Evolutionary conservation across 164 flowering plant species (phyloP), one percentile per base, ranked within the genome.

Genomic region (Chloranthus sessilifolius): DNA sequence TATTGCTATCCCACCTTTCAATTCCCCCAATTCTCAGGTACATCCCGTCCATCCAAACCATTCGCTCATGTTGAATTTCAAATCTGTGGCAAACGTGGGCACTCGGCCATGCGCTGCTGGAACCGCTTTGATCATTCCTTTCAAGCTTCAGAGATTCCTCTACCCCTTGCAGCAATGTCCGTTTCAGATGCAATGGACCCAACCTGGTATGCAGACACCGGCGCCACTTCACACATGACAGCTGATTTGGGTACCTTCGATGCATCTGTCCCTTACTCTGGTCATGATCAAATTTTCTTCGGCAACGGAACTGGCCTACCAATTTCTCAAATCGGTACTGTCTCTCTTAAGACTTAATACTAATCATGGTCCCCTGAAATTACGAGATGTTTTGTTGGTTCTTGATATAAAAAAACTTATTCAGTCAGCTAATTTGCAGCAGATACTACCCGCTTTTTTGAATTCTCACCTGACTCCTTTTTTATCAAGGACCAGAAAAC

Each of bases 381-480:
- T n/a, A n/a, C n/a, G n/a, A n/a, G 24, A 20, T 42, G 26, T 21
- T 22, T 21, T 42, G 12, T 26, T 42, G 19, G 22, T 38, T 8
- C 42, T 21, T 15, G 42, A 38, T 38, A 7, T 3, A 38, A 8
- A 38, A 42, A 20, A 42, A 42, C 26, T 8, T 42, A 20, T 4
- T 42, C 45, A 2, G 24, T 42, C 22, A 42, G 45, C 25, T 12
- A 42, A 14, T 14, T 42, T 22, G 22, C 45, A 19, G 8, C 2
- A 3, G 26, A 42, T 8, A 12, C 9, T 42, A 4, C 14, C 2
- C 22, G 14, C 45, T 20, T 17, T 20, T 42, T 42, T 20, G 26
- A 42, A 22, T 20, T 42, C 45, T 42, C 45, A 42, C 22, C 45
- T 19, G 14, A 42, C 22, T 12, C 25, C 14, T 42, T 20, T 42